Conservation (phyloP, 1,284 basidiomycete genomes). For the Puccinia polysora region DNA sequence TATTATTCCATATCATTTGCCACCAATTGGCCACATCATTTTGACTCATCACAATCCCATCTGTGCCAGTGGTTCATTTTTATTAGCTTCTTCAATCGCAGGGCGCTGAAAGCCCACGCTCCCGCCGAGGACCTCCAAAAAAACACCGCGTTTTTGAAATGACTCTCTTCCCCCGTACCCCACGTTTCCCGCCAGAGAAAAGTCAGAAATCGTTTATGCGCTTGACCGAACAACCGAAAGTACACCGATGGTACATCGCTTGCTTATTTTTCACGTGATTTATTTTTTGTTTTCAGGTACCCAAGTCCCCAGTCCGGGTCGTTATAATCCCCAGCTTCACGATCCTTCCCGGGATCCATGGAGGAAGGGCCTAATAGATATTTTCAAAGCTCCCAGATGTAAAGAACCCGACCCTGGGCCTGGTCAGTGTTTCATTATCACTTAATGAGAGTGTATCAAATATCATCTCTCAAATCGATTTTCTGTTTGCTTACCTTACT, state of each 20-base stretch:
- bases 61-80: no score
- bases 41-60: no score
- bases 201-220: not conserved
- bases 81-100: no score
- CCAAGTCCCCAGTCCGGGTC: slow-evolving; percentile 33
- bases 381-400: slow-evolving; percentile 37
- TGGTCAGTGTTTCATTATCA: slow-evolving; percentile 6
- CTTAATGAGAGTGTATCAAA: not conserved
- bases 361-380: slow-evolving; percentile 42
- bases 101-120: no score
- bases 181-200: slow-evolving; percentile 32
- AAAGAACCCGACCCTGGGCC: slow-evolving; percentile 24
- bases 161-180: slow-evolving; percentile 30
- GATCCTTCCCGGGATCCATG: slow-evolving; percentile 39
- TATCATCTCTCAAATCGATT: no score
- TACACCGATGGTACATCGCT: not conserved
- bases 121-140: no score
- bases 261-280: not conserved
- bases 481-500: no score
- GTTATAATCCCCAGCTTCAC: slow-evolving; percentile 28
- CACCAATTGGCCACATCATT: no score
- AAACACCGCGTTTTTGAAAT: slow-evolving; percentile 2
- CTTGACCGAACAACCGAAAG: not conserved
- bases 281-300: slow-evolving; percentile 1
- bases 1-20: no score